Evolutionary conservation across 2,329 filamentous ascomycete genomes (phyloP), one percentile per base, ranked within the genome.

Genomic region (Neobulgaria alba): DNA sequence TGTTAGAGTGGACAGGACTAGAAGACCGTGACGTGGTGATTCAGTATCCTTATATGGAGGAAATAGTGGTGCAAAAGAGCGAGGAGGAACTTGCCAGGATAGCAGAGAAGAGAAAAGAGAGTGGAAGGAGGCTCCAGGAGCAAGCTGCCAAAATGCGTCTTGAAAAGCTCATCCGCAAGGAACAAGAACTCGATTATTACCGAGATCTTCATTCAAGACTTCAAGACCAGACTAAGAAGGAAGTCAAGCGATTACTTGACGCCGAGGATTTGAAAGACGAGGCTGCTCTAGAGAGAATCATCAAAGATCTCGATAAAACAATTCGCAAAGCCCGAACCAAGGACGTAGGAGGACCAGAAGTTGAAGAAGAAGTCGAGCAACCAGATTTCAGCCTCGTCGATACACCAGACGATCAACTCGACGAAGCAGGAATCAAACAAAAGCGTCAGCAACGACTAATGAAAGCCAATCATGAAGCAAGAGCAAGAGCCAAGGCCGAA

Each of bases 121-220:
- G 87, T 52, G 92, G 92, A 0, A 74, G 92, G 49, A 74, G 93
- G 33, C 61, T 98, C 18, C 92, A 98, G 61, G 88, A 95, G 56
- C 92, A 98, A 63, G 92, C 92, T 0, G 90, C 90, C 8, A 96
- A 95, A 63, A 95, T 95, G 87, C 82, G 92, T 5, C 68, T 98
- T 1, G 92, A 98, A 50, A 94, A 94, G 56, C 70, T 98, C 34
- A 86, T 96, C 60, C 85, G 85, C 57, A 98, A 98, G 63, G 92
- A 98, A 64, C 80, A 94, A 58, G 89, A 96, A 59, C 67, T 96
- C 1, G 89, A 94, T 53, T 95, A 95, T 63, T 95, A 89, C 69
- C 88, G 87, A 58, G 77, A 87, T 44, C 67, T 98, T 3, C 87
- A 93, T 57, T 62, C 68, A 23, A 78, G 77, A 48, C 69, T 95